Evolutionary conservation across 2,329 filamentous ascomycete species (phyloP).

Genomic region (Cordyceps pruinosa): DNA sequence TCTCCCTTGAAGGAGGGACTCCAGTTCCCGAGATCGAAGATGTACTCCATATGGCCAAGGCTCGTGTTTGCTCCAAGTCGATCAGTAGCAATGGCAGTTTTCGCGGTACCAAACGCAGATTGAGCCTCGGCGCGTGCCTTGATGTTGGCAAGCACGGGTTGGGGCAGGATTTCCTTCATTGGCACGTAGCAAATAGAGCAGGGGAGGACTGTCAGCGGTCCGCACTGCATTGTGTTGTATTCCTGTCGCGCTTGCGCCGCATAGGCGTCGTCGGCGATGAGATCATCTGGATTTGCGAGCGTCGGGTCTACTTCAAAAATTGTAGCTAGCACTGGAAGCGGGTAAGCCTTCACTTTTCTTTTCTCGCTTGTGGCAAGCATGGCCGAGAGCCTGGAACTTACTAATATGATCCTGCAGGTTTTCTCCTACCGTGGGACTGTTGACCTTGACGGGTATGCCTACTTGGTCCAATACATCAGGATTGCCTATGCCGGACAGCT

Average conservation of each 20-base stretch:
- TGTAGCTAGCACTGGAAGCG: conserved; percentile 31
- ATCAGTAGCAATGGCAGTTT: conserved; percentile 24
- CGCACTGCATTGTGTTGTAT: conserved; percentile 24
- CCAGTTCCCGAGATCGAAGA: conserved; percentile 43
- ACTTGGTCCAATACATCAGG: not conserved
- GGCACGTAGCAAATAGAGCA: conserved; percentile 38
- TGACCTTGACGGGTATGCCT: not conserved
- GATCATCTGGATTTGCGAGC: conserved; percentile 33
- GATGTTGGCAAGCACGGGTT: conserved; percentile 18
- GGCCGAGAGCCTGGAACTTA: not conserved
- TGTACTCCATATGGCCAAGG: conserved; percentile 41
- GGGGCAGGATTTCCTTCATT: conserved; percentile 26
- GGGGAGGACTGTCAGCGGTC: conserved; percentile 33
- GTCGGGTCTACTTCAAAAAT: conserved; percentile 39
- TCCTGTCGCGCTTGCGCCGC: conserved; percentile 27
- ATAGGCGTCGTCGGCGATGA: conserved; percentile 24
- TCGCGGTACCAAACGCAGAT: conserved; percentile 17
- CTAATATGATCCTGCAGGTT: conserved; percentile 47
- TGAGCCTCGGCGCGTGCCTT: conserved; percentile 17
- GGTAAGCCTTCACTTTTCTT: not conserved
- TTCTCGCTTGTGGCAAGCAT: not conserved
- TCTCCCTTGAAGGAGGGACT: conserved; percentile 29
- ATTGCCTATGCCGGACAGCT: conserved; percentile 37
- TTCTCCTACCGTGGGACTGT: conserved; percentile 39
- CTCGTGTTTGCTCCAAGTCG: conserved; percentile 25